Conservation (phyloP, 768 basidiomycete species). For the Russula earlei region DNA sequence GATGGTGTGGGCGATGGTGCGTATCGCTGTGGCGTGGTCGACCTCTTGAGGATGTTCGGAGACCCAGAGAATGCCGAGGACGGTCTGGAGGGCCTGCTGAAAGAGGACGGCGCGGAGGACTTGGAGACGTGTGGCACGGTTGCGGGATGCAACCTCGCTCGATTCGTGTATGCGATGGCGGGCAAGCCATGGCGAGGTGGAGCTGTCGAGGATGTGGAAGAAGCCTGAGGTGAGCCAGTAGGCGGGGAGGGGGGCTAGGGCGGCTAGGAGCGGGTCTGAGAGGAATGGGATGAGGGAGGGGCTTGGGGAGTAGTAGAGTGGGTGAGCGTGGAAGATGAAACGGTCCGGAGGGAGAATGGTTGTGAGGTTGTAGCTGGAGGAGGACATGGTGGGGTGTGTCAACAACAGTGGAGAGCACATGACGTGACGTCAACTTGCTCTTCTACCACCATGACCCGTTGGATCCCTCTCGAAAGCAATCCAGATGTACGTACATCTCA, state of each 20-base stretch:
- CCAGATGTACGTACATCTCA: constrained; percentile 36
- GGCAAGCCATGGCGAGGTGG: constrained; percentile 67
- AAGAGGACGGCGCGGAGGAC: constrained; percentile 76
- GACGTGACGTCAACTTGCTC: no score
- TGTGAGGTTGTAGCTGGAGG: neutral
- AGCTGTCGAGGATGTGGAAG: constrained; percentile 79
- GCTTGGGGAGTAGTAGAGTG: constrained; percentile 47
- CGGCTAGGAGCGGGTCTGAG: constrained; percentile 61
- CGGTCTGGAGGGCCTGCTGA: constrained; percentile 82
- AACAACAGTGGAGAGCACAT: no score
- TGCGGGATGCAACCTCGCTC: constrained; percentile 62
- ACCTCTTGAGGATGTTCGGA: constrained; percentile 28
- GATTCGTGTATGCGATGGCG: constrained; percentile 85
- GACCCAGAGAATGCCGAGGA: constrained; percentile 61
- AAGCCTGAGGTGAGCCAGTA: constrained; percentile 80
- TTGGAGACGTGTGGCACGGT: constrained; percentile 58
- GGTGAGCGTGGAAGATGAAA: constrained; percentile 22
- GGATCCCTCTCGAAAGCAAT: constrained; percentile 80
- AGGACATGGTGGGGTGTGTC: no score
- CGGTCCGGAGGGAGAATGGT: neutral
- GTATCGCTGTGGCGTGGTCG: constrained; percentile 24
- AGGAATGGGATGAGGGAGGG: constrained; percentile 43
- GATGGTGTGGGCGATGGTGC: neutral
- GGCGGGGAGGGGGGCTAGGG: constrained; percentile 64
- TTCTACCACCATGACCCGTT: constrained; percentile 28